Evolutionary conservation across 2,329 filamentous ascomycete species (phyloP), one percentile per base, ranked within the genome.

Genomic region (Meredithiella fracta): DNA sequence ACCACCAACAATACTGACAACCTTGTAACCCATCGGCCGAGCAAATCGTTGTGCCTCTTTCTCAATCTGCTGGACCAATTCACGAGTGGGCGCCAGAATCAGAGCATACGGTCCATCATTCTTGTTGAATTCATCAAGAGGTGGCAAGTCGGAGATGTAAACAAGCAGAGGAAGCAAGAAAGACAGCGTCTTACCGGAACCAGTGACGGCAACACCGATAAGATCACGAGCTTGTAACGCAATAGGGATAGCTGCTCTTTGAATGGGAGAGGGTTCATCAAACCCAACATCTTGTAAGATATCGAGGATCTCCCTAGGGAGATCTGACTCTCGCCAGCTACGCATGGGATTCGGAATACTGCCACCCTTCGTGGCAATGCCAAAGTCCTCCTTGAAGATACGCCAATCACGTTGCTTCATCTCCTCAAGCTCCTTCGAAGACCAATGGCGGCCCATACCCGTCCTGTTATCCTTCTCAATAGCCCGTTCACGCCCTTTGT

Each of bases 371-470:
- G 89, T 96, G 42, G 84, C 77, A 66, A 98, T 98, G 63, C 92
- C 94, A 72, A 95, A 97, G 69, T 98, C 90, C 68, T 97, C 92
- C 70, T 97, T 98, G 80, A 98, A 96, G 63, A 98, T 97, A 66
- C 92, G 86, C 92, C 92, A 98, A 69, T 98, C 92, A 67, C 92
- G 78, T 70, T 97, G 90, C 60, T 88, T 86, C 92, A 98, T 98
- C 64, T 95, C 86, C 14, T 86, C 81, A 60, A 97, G 73, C 60
- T 77, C 78, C 79, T 98, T 98, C 66, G 96, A 87, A 56, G 86
- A 89, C 92, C 92, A 98, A 69, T 95, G 89, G 68, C 90, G 90
- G 63, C 94, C 90, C 57, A 94, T 75, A 34, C 83, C 83, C 60
- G 83, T 87, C 60, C 85, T 78, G 59, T 77, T 74, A 9, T 82